phyloP scores from a whole-genome alignment of 202 grass and related monocot genomes.

The Musa balbisiana region DNA sequence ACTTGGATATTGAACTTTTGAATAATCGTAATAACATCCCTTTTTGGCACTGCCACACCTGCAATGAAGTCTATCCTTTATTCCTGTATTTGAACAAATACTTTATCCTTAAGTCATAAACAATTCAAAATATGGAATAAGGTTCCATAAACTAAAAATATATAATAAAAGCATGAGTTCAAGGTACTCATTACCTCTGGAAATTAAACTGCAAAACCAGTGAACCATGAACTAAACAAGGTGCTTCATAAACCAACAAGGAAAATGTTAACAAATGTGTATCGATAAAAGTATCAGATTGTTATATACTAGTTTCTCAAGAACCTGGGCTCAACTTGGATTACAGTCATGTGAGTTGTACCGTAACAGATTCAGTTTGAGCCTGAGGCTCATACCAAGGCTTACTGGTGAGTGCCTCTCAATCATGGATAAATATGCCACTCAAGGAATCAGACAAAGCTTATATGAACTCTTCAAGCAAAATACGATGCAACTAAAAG shows the following conservation, averaged over 20 bases:
- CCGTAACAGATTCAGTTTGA: neutral
- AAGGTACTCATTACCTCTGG: neutral
- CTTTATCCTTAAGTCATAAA: neutral
- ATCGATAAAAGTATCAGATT: neutral
- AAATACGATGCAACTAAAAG: neutral
- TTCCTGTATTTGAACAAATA: neutral
- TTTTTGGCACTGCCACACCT: constrained; percentile 55
- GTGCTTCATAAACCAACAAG: too few relatives aligned
- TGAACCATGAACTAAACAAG: neutral
- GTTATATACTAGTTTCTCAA: neutral
- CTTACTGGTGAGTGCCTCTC: neutral
- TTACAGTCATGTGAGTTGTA: neutral
- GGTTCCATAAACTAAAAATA: neutral
- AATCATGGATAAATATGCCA: neutral
- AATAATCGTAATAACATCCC: constrained; percentile 59
- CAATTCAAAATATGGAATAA: neutral
- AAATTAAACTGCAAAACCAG: neutral
- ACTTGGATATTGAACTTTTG: constrained; percentile 93
- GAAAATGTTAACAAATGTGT: neutral
- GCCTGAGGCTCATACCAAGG: neutral
- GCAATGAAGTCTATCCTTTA: constrained; percentile 15
- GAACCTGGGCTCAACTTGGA: neutral
- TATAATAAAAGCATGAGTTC: neutral
- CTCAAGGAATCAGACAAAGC: neutral
- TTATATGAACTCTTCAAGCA: neutral